Evolutionary conservation across 2,329 filamentous ascomycete species (phyloP).

Genomic region (Fusarium penzigii): DNA sequence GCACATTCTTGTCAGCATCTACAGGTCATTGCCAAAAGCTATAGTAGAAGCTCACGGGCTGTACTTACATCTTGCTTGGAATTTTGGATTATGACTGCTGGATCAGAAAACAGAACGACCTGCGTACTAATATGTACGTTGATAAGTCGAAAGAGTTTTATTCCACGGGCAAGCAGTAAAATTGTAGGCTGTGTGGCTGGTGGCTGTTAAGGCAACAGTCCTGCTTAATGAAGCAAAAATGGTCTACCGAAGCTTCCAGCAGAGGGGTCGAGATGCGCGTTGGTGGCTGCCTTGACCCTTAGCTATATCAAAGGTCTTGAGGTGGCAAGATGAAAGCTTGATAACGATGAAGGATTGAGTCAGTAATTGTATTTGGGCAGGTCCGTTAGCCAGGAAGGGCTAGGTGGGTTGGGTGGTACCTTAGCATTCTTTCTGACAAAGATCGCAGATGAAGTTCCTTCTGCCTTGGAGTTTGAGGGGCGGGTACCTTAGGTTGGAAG

Average conservation of each 20-base stretch:
- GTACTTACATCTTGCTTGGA: not conserved
- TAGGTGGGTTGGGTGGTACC: not conserved
- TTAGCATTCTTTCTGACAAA: no score
- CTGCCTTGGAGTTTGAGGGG: slow-evolving; percentile 10
- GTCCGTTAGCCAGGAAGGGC: not conserved
- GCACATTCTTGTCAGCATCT: slow-evolving; percentile 16
- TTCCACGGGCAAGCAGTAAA: no score
- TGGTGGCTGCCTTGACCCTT: not conserved
- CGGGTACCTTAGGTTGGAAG: not conserved
- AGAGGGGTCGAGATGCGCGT: not conserved
- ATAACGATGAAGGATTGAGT: not conserved
- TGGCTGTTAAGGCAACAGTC: slow-evolving; percentile 12
- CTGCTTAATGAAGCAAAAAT: slow-evolving; percentile 7
- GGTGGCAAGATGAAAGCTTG: not conserved
- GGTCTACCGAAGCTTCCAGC: slow-evolving; percentile 8
- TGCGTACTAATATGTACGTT: no score
- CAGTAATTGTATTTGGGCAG: not conserved
- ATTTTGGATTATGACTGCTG: not conserved
- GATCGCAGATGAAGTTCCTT: slow-evolving; percentile 3
- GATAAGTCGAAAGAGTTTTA: no score
- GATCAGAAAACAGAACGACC: not conserved
- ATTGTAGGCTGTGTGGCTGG: slow-evolving; percentile 13
- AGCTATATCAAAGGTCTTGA: not conserved
- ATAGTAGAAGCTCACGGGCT: not conserved
- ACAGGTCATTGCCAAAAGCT: not conserved